Conservation (phyloP, 768 basidiomycete species). For the Mycena alexandri region DNA sequence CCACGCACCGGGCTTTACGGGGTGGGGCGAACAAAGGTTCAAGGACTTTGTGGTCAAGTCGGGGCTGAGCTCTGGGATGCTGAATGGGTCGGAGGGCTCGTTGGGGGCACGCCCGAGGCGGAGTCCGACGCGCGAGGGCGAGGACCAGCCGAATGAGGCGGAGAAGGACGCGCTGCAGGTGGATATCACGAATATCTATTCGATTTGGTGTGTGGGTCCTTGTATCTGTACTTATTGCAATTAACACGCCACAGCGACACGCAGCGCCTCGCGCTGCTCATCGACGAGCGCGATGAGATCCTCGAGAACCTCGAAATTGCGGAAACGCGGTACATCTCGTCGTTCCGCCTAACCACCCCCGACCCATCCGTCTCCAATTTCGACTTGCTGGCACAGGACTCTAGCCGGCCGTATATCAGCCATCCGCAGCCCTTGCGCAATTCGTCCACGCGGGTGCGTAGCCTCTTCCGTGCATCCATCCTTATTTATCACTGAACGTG, state of each 20-base stretch:
- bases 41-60: constrained; percentile 77
- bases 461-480: neutral
- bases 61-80: constrained; percentile 74
- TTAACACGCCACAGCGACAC: no score
- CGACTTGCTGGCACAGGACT: constrained; percentile 53
- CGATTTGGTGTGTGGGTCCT: constrained; percentile 77
- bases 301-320: constrained; percentile 86
- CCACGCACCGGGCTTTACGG: constrained; percentile 74
- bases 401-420: constrained; percentile 72
- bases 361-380: constrained; percentile 78
- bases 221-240: no score
- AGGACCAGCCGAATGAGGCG: constrained; percentile 54
- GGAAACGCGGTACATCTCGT: constrained; percentile 82
- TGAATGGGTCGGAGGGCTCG: constrained; percentile 44
- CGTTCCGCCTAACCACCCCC: constrained; percentile 79
- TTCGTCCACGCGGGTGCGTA: constrained; percentile 46
- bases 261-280: constrained; percentile 71
- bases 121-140: constrained; percentile 34
- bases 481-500: neutral
- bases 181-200: constrained; percentile 80
- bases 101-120: constrained; percentile 19
- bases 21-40: constrained; percentile 80
- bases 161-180: constrained; percentile 66
- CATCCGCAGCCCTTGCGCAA: constrained; percentile 71
- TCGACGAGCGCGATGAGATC: constrained; percentile 81